Conservation (phyloP, 2,329 filamentous ascomycete species). For the Apiospora phragmitis region DNA sequence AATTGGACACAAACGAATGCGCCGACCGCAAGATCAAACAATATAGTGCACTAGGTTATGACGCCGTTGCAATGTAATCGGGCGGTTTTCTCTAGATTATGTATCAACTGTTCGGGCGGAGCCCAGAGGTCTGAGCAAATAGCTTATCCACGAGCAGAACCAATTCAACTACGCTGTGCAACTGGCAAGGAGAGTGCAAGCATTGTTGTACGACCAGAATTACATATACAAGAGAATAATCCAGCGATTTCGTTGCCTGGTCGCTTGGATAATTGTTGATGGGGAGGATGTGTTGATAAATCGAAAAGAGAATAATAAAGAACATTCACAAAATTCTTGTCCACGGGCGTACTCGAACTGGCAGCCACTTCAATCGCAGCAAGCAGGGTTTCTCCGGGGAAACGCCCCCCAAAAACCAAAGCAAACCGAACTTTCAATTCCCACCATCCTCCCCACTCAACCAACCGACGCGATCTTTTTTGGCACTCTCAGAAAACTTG, state of each 20-base stretch:
- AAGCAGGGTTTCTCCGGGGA: background rate
- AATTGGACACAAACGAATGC: background rate
- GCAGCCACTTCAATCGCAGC: background rate
- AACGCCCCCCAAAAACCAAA: background rate
- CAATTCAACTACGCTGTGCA: background rate
- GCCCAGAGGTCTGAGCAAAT: background rate
- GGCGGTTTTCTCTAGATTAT: background rate
- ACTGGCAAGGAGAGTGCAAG: background rate
- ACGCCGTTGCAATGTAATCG: background rate
- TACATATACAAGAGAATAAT: background rate
- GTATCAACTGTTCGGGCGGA: background rate
- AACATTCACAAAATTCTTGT: background rate
- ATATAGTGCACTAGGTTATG: background rate
- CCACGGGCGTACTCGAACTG: background rate
- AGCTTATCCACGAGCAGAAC: background rate
- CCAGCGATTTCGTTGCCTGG: background rate
- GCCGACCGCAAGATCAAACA: background rate
- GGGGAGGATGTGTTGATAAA: background rate
- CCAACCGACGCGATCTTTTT: constrained; percentile 15
- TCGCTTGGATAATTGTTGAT: background rate
- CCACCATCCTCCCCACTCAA: constrained; percentile 14
- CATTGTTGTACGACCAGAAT: background rate
- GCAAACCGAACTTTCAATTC: constrained; percentile 1
- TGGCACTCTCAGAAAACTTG: background rate
- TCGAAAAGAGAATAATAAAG: background rate